Conservation (phyloP, 2,329 filamentous ascomycete genomes). For the Hypoxylon sp. region DNA sequence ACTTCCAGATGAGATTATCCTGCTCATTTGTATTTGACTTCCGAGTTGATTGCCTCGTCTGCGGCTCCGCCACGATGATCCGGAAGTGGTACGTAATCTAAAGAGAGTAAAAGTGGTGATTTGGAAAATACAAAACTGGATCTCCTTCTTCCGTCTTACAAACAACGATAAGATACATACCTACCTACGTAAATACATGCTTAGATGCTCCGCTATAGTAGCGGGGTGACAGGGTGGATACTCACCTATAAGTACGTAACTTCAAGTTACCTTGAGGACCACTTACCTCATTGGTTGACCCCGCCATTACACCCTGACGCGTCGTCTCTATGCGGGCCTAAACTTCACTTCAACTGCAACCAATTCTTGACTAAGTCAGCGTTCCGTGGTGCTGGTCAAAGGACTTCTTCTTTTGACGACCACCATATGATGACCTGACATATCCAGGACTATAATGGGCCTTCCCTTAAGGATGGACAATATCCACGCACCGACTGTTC, state of each 20-base stretch:
- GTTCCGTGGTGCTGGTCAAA: neutral
- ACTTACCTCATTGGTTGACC: conserved; percentile 32
- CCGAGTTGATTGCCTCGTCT: neutral
- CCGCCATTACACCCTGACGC: conserved; percentile 34
- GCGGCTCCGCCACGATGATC: neutral
- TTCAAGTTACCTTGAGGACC: conserved; percentile 6
- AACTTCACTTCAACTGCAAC: conserved; percentile 30
- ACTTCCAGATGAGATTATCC: neutral
- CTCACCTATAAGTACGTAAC: neutral
- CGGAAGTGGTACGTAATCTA: neutral
- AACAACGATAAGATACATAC: neutral
- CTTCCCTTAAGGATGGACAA: conserved; percentile 66
- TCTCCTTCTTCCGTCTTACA: neutral
- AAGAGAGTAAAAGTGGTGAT: neutral
- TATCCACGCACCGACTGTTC: conserved; percentile 71
- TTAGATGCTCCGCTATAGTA: neutral
- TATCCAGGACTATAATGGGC: conserved; percentile 49
- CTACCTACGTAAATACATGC: neutral
- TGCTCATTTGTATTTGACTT: neutral
- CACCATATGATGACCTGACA: conserved; percentile 46
- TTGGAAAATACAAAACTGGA: neutral
- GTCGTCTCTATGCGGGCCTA: conserved; percentile 29
- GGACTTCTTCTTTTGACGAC: neutral
- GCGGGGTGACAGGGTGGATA: conserved; percentile 7
- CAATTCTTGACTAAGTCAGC: neutral